These are phyloP conservation scores for Arthrinium phaeospermum DNA, from an alignment of 2,329 filamentous ascomycete species.

Conservation along the genomic window DNA sequence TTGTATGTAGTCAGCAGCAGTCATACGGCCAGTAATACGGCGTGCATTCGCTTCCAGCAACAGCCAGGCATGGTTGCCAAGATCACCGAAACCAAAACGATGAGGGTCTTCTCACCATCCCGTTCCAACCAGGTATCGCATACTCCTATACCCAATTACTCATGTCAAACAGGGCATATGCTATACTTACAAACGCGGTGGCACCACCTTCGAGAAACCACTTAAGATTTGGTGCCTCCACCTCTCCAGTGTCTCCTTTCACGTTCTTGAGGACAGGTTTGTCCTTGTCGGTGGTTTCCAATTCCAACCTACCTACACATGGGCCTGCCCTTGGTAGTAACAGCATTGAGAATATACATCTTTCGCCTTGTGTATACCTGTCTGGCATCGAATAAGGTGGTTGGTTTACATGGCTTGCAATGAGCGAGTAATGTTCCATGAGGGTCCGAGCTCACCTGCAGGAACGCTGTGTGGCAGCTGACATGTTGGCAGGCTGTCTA, in stretches of 20 bases:
- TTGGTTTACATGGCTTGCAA: not conserved
- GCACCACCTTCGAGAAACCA: not conserved
- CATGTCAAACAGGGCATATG: not conserved
- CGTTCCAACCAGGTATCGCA: not conserved
- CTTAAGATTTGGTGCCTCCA: not conserved
- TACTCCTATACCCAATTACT: not conserved
- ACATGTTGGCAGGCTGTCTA: not conserved
- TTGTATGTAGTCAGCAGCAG: not conserved
- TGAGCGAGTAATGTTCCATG: not conserved
- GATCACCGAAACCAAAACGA: not conserved
- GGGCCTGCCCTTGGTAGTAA: not conserved
- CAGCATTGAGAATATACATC: not conserved
- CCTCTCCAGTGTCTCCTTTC: not conserved
- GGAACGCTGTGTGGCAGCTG: not conserved
- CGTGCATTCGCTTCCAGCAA: not conserved
- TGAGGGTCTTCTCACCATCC: not conserved
- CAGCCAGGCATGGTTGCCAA: not conserved
- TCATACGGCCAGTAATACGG: not conserved
- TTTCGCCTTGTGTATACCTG: not conserved
- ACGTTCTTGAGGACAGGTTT: not conserved
- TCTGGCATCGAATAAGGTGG: not conserved
- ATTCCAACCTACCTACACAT: not conserved
- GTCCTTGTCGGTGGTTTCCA: not conserved
- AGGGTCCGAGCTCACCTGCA: conserved; percentile 1
- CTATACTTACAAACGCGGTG: not conserved